phyloP scores from a whole-genome alignment of 768 basidiomycete genomes.

The Rhodotorula kratochvilovae region DNA sequence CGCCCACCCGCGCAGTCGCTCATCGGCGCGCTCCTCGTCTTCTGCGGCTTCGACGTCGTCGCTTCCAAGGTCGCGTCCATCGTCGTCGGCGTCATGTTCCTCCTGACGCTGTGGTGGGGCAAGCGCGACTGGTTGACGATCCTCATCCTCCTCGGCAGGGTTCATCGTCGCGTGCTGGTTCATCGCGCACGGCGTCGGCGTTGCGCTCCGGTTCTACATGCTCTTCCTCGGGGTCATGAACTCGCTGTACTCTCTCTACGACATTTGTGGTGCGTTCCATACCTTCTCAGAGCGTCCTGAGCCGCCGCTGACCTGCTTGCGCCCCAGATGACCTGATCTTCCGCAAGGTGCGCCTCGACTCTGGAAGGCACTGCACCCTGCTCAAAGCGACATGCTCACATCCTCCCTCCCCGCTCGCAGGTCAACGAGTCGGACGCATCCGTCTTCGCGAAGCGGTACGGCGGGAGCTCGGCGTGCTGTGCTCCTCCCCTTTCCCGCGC shows the following conservation, averaged over 20 bases:
- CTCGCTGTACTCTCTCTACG: slow-evolving; percentile 57
- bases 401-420: not conserved
- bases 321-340: slow-evolving; percentile 52
- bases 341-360: slow-evolving; percentile 56
- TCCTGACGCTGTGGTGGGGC: slow-evolving; percentile 59
- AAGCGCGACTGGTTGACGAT: slow-evolving; percentile 58
- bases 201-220: slow-evolving; percentile 63
- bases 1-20: slow-evolving; percentile 50
- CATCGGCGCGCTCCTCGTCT: slow-evolving; percentile 79
- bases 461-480: slow-evolving; percentile 6
- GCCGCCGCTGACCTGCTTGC: not conserved
- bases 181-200: slow-evolving; percentile 63
- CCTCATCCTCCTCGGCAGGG: slow-evolving; percentile 70
- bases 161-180: slow-evolving; percentile 73
- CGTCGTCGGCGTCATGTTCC: slow-evolving; percentile 74
- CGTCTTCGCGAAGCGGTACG: slow-evolving; percentile 71
- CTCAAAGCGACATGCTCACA: not conserved
- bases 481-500: not conserved
- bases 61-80: slow-evolving; percentile 80
- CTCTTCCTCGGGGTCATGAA: slow-evolving; percentile 38
- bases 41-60: slow-evolving; percentile 67
- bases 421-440: slow-evolving; percentile 83
- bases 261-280: slow-evolving; percentile 63
- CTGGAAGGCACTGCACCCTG: slow-evolving; percentile 56
- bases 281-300: not conserved